Evolutionary conservation across 208 protist genomes (phyloP).

Genomic region (Wallacemonas sp.): DNA sequence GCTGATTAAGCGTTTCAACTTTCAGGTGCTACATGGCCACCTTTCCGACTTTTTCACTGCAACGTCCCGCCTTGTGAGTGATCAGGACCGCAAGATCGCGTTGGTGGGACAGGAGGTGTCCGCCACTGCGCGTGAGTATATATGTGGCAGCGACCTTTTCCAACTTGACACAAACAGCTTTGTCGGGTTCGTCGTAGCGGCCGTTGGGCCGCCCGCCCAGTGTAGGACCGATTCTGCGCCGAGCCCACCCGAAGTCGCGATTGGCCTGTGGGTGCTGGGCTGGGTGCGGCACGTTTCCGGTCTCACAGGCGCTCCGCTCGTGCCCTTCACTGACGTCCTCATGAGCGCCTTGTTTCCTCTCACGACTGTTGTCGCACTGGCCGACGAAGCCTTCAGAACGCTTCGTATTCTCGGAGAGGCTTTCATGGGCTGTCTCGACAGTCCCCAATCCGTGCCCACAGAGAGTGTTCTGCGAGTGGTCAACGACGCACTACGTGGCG

Average conservation of each 20-base stretch:
- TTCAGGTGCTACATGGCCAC: conserved; percentile 31
- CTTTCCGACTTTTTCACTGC: conserved; percentile 59
- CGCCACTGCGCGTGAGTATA: conserved; percentile 41
- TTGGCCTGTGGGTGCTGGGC: conserved; percentile 50
- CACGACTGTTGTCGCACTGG: not conserved
- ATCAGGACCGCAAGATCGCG: conserved; percentile 53
- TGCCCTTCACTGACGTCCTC: conserved; percentile 19
- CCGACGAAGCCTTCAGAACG: not conserved
- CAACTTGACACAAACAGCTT: conserved; percentile 35
- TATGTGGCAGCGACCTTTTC: conserved; percentile 32
- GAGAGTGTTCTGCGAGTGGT: not conserved
- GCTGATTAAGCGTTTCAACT: conserved; percentile 37
- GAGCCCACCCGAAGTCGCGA: not conserved
- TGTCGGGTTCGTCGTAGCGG: conserved; percentile 41
- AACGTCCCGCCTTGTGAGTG: conserved; percentile 46
- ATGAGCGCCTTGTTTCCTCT: not conserved
- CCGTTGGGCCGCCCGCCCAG: too few relatives aligned
- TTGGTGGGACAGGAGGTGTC: conserved; percentile 64
- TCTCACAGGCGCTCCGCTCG: conserved; percentile 39
- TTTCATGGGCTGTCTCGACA: not conserved
- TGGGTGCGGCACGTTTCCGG: conserved; percentile 59
- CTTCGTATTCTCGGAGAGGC: not conserved
- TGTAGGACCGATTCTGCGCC: not conserved
- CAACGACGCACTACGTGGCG: not conserved
- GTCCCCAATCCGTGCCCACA: not conserved